Evolutionary conservation across 371 early-diverging fungal genomes (phyloP), one percentile per base, ranked within the genome.

Genomic region (Saksenaea vasiformis): DNA sequence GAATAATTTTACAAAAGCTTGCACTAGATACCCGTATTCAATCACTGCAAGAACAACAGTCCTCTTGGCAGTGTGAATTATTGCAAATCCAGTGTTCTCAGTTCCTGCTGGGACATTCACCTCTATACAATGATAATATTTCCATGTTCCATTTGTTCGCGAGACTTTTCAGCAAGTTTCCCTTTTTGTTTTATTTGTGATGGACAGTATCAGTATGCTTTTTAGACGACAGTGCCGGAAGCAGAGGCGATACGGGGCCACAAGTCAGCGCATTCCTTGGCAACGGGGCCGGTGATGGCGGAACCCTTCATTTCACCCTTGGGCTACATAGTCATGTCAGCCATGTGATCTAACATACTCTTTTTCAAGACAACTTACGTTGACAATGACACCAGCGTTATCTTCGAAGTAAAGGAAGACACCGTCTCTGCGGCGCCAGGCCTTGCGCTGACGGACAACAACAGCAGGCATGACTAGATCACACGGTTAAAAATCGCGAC

Each of bases 281-380:
- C 99, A 71, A 99, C 98, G 73, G 99, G 99, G 61, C 99, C 99
- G 73, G 99, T 96, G 83, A 99, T 99, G 69, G 99, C 99, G 58
- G 99, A 70, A 54, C 99, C 99, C 91, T 98, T 99, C 96, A 99
- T 96, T 86, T 99, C 99, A 85, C 99, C 99, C 94, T 99, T 99
- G 77, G 96, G 95, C 68, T 68, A 60, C 38, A 35, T 17, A 55
- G 26, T 28, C 39, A 11, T n/a, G 22, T 0, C 51, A 47, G 2
- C 5, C 5, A 10, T 2, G 24, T 22, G 22, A 22, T 19, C 51
- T 5, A 7, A 47, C 17, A 5, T 22, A n/a, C 15, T 14, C 27
- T 3, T 37, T 26, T 38, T 57, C 13, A 28, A 10, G 27, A 58
- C 34, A 7, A 72, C 71, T 57, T 67, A 69, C 71, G 82, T 82